These are phyloP conservation scores for Phytophthora sojae DNA, from an alignment of 352 stramenopile genomes.

Conservation along the genomic window DNA sequence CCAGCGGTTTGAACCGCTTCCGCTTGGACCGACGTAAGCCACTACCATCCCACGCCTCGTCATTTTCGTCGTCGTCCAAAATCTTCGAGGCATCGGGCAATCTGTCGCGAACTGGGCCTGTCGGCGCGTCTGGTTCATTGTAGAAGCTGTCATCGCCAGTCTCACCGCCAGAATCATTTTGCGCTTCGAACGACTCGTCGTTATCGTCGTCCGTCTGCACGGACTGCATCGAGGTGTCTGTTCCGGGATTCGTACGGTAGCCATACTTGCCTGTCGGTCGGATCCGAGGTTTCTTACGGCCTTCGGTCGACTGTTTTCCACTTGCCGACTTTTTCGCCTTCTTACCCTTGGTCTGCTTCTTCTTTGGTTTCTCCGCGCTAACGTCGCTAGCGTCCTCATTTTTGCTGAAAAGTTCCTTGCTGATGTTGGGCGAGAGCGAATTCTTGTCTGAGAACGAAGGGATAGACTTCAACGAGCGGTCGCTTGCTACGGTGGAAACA, in stretches of 20 bases:
- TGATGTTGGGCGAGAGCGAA: conserved; percentile 60
- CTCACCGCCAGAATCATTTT: conserved; percentile 52
- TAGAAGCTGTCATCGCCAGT: conserved; percentile 70
- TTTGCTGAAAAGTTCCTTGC: conserved; percentile 65
- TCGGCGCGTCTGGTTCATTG: conserved; percentile 38
- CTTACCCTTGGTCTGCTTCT: conserved; percentile 40
- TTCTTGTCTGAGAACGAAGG: conserved; percentile 62
- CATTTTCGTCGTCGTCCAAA: conserved; percentile 34
- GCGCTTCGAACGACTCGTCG: conserved; percentile 64
- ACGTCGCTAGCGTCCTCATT: conserved; percentile 38
- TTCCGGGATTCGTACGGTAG: conserved; percentile 57
- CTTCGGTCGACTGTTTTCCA: conserved; percentile 23
- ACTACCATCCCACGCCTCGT: conserved; percentile 44
- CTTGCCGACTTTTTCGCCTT: conserved; percentile 39
- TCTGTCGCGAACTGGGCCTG: conserved; percentile 52
- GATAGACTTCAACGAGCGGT: conserved; percentile 67
- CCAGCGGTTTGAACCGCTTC: conserved; percentile 84
- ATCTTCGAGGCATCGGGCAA: conserved; percentile 56
- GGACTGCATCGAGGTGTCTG: conserved; percentile 53
- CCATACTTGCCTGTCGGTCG: conserved; percentile 50
- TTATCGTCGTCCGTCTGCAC: conserved; percentile 62
- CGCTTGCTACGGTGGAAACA: conserved; percentile 48
- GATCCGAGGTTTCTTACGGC: conserved; percentile 37
- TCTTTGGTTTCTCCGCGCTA: conserved; percentile 32
- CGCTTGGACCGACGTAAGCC: conserved; percentile 81